Base-by-base conservation (phyloP, 129 eudicot genomes). In the Centaurea solstitialis region DNA sequence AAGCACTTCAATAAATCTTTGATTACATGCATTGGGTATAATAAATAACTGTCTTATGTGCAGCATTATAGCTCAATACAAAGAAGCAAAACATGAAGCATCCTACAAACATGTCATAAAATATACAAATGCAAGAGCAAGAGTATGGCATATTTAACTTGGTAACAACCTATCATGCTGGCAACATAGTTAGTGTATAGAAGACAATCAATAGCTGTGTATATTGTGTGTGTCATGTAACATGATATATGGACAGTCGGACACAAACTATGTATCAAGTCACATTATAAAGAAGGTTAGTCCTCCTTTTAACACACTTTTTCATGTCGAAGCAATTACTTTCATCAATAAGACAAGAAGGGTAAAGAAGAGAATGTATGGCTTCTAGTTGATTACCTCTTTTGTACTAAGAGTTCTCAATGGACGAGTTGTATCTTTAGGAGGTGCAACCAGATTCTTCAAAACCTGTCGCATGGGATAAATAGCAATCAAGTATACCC, bases 371-470 rank as follows among this genome's bases (percentile, higher is more conserved):
- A 66, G 12, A 41, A 45, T 62, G 47, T 23, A 41, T 70, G 76
- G 80, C 75, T 65, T 76, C 62, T 39, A 57, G 64, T 59, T 23
- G 73, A 24, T 79, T 76, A 94, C 98, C 97, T 95, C 99, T 85
- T 93, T 95, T 64, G 98, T 92, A 84, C 97, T 92, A 69, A 95
- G 98, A 41, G 92, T 92, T 85, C 98, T 92, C 84, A 78, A 75
- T 70, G 91, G 81, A 76, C 86, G 89, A 81, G 83, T 70, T 72
- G 85, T 66, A 81, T 88, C 94, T 77, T 82, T 86, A 81, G 90
- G 93, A 73, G 97, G 92, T 41, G 86, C 75, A 81, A 95, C 94
- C 76, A 95, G 88, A 75, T 83, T 90, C 79, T 91, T 97, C 78
- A 95, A 87, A 77, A 95, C 90, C 98, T 94, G 94, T 65, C 13